These are phyloP conservation scores for Metschnikowia similis DNA, from an alignment of 805 yeast genomes.

Conservation along the genomic window DNA sequence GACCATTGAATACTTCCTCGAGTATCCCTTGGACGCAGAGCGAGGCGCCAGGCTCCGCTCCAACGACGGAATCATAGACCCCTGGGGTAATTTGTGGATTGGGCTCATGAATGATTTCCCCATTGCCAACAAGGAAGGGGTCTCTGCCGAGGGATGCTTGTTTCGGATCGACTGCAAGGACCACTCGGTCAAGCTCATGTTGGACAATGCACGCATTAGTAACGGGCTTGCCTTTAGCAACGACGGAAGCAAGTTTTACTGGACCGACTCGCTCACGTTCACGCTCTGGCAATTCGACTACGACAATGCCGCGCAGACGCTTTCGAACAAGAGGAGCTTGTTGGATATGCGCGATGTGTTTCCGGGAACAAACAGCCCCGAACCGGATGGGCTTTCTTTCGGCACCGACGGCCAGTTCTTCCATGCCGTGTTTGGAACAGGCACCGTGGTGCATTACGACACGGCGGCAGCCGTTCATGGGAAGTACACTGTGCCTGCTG, in stretches of 20 bases:
- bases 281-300: constrained; percentile 38
- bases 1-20: constrained; percentile 37
- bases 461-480: constrained; percentile 47
- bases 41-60: constrained; percentile 37
- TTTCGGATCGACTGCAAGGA: constrained; percentile 32
- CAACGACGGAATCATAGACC: constrained; percentile 81
- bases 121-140: constrained; percentile 21
- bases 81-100: constrained; percentile 71
- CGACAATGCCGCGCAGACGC: constrained; percentile 24
- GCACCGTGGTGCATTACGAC: constrained; percentile 51
- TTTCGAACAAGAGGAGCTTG: constrained; percentile 26
- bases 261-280: constrained; percentile 39
- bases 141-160: constrained; percentile 48
- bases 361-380: constrained; percentile 34
- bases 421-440: constrained; percentile 64
- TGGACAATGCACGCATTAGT: constrained; percentile 45
- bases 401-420: constrained; percentile 53
- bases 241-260: constrained; percentile 28
- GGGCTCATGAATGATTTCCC: constrained; percentile 72
- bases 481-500: constrained; percentile 52
- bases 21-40: constrained; percentile 29
- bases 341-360: constrained; percentile 17
- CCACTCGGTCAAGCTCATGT: constrained; percentile 29
- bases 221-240: constrained; percentile 53
- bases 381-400: constrained; percentile 78